These are phyloP conservation scores for Vitis labrusca DNA, from an alignment of 164 flowering plant species.

Conservation along the genomic window DNA sequence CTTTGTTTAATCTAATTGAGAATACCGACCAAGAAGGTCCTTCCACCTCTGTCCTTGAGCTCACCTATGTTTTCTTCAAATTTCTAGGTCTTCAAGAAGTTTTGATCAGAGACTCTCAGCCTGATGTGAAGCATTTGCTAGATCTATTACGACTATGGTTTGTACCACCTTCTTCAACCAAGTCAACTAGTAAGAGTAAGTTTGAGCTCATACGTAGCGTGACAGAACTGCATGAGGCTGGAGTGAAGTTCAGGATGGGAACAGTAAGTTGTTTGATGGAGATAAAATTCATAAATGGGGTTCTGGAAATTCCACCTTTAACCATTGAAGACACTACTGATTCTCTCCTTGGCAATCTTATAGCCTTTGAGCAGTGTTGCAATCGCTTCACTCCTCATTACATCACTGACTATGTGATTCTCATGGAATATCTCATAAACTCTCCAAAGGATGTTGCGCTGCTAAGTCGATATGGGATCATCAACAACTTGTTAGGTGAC, in stretches of 20 bases:
- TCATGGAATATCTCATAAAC: slow-evolving; percentile 11
- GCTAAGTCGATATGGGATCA: slow-evolving; percentile 2
- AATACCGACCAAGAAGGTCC: not conserved
- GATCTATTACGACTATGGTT: slow-evolving; percentile 8
- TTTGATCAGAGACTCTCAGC: not conserved
- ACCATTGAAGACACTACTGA: slow-evolving; percentile 5
- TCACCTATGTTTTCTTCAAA: slow-evolving; percentile 2
- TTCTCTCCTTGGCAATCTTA: slow-evolving; percentile 16
- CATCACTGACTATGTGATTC: slow-evolving; percentile 6
- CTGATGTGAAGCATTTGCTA: slow-evolving; percentile 2
- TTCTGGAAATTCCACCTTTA: slow-evolving; percentile 22
- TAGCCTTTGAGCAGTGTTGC: slow-evolving; percentile 21
- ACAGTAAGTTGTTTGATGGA: not conserved
- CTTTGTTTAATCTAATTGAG: not conserved
- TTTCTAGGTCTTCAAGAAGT: not conserved
- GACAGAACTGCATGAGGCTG: slow-evolving; percentile 12
- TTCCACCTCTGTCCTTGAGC: not conserved
- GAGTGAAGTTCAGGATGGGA: slow-evolving; percentile 10
- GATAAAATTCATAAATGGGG: slow-evolving; percentile 16
- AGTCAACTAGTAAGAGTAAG: not conserved
- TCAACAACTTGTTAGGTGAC: slow-evolving; percentile 7
- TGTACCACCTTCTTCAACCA: not conserved
- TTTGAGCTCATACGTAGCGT: slow-evolving; percentile 2
- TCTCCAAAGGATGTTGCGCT: slow-evolving; percentile 6
- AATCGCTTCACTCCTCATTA: slow-evolving; percentile 5